Conservation (phyloP, 306 rosid species). For the Argentina anserina region DNA sequence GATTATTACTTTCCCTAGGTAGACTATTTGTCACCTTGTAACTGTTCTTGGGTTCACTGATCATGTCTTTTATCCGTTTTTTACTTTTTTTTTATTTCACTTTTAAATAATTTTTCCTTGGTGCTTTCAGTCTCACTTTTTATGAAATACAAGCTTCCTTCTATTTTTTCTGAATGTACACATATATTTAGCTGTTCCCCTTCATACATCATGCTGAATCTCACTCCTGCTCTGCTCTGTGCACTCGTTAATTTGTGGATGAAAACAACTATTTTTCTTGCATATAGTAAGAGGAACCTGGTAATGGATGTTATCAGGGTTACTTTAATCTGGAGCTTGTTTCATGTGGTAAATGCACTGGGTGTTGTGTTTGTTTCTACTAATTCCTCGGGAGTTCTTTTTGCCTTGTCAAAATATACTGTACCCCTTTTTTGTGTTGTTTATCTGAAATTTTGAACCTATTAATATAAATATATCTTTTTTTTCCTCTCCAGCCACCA, state of each 20-base stretch:
- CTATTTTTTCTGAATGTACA: neutral
- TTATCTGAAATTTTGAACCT: neutral
- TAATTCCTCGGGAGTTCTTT: neutral
- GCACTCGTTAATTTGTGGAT: neutral
- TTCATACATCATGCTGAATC: neutral
- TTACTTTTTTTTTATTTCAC: neutral
- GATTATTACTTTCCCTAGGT: neutral
- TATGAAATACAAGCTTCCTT: neutral
- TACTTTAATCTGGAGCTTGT: neutral
- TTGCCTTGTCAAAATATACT: slow-evolving; percentile 1
- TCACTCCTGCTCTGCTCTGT: neutral
- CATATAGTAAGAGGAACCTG: neutral
- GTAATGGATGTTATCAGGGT: neutral
- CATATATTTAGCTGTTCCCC: neutral
- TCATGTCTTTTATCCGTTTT: neutral
- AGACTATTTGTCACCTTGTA: neutral
- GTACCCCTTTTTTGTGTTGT: neutral
- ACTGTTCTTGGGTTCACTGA: slow-evolving; percentile 2
- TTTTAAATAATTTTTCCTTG: too few species aligned
- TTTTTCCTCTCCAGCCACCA: slow-evolving; percentile 61
- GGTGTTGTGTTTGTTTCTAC: neutral
- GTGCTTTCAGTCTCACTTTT: too few species aligned
- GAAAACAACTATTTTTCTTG: neutral
- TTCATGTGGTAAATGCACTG: neutral
- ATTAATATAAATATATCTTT: slow-evolving; percentile 7